Base-by-base conservation (phyloP, 768 basidiomycete species). In the Cantharellus anzutake region DNA sequence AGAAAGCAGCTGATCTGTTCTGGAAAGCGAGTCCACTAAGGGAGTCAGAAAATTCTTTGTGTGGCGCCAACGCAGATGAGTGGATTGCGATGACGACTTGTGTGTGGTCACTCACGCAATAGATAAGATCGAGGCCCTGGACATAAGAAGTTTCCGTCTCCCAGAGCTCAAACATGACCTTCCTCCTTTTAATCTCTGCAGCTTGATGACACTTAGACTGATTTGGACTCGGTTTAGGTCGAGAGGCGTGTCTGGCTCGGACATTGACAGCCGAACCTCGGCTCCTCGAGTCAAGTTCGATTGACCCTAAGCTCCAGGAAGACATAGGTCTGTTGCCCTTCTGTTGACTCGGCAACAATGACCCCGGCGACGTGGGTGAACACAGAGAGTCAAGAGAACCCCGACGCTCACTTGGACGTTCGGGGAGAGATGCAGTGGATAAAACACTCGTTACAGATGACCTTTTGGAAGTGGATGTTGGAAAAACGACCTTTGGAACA, bases 131-230 rank as follows among this genome's bases (percentile, higher is more conserved):
- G 48, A 92, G 75, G 4, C 88, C 89, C 64, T 82, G 79, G 40
- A 90, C 77, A 64, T 92, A 92, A 0, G 81, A 78, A 65, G 75
- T 79, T 71, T 92, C 89, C 0, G 88, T 90, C 60, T 84, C 80
- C 64, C 80, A 81, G 63, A 92, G 83, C 67, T 92, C 89, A 51
- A 79, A 74, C n/a, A 89, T 74, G 42, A 91, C 75, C 68, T 80
- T 86, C 51, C 76, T 70, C 56, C 83, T 73, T 67, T 83, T 90
- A 44, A 70, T 70, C 51, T 76, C 73, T 55, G 70, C 71, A 53
- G 75, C 73, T 56, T 79, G 75, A 65, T 80, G 74, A 7, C 74
- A 75, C 60, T 70, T 73, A 20, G 73, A 38, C 63, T 65, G 52
- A 68, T 66, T 37, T 37, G 60, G 42, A 34, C 48, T 16, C 14